Percentiles rank a stretch among this genome's conserved stretches.
These are phyloP conservation scores for Fusarium sp. DNA, from an alignment of 2,329 filamentous ascomycete genomes.

Conservation along the genomic window DNA sequence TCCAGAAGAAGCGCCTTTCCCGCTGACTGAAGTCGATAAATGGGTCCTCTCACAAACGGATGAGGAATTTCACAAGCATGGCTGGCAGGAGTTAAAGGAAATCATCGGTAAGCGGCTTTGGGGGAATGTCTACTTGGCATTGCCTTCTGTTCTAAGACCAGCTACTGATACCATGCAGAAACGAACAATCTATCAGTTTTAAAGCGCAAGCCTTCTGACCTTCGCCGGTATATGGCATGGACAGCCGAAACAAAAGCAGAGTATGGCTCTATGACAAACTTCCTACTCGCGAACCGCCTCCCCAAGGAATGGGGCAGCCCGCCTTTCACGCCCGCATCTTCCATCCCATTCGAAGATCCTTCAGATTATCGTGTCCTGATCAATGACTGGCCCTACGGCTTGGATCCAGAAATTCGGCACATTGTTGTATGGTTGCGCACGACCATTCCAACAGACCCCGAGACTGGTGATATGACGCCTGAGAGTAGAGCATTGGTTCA, in stretches of 20 bases:
- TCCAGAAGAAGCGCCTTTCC: slow-evolving; percentile 63
- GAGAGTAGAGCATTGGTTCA: slow-evolving; percentile 73
- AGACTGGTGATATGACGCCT: slow-evolving; percentile 77
- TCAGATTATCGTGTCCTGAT: slow-evolving; percentile 76
- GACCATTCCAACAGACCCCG: slow-evolving; percentile 75
- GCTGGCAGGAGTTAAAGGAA: slow-evolving; percentile 78
- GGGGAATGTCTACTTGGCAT: background rate
- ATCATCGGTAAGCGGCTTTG: slow-evolving; percentile 67
- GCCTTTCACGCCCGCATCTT: slow-evolving; percentile 65
- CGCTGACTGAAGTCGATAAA: slow-evolving; percentile 69
- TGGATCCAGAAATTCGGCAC: slow-evolving; percentile 75
- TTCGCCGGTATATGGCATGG: slow-evolving; percentile 83
- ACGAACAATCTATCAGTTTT: slow-evolving; percentile 76
- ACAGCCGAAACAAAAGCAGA: slow-evolving; percentile 74
- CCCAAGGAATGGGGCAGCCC: slow-evolving; percentile 72
- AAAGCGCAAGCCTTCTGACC: slow-evolving; percentile 82
- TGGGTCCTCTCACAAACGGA: slow-evolving; percentile 73
- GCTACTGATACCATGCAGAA: slow-evolving; percentile 49
- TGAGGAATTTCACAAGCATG: slow-evolving; percentile 74
- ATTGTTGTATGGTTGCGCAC: slow-evolving; percentile 95
- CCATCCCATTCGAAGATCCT: slow-evolving; percentile 63
- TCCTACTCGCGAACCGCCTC: slow-evolving; percentile 79
- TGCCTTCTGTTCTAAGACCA: background rate
- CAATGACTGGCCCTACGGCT: slow-evolving; percentile 95
- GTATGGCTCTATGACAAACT: slow-evolving; percentile 84